phyloP scores from a whole-genome alignment of 1,139 yeast genomes.

The Nakaseomyces sp. region DNA sequence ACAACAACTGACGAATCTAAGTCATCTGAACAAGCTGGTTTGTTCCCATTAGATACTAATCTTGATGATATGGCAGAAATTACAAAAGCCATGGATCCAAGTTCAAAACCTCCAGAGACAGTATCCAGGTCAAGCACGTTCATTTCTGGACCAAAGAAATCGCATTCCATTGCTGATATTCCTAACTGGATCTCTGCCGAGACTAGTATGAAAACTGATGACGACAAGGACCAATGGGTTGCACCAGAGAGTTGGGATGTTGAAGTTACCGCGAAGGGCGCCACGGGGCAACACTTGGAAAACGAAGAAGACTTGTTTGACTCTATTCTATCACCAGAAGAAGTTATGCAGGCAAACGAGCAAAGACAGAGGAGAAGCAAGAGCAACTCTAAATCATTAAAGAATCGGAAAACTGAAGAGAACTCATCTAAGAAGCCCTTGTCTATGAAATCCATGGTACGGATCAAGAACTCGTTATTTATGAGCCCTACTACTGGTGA shows the following conservation, averaged over 20 bases:
- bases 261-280: constrained; percentile 32
- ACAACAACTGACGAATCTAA: neutral
- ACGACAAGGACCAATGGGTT: constrained; percentile 37
- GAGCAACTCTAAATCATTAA: neutral
- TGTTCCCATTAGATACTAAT: constrained; percentile 26
- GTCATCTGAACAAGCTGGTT: constrained; percentile 7
- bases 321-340: constrained; percentile 4
- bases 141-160: constrained; percentile 28
- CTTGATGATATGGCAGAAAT: constrained; percentile 27
- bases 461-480: constrained; percentile 6
- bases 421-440: neutral
- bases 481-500: constrained; percentile 8
- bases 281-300: constrained; percentile 8
- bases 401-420: neutral
- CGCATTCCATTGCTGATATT: constrained; percentile 20
- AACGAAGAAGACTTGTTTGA: constrained; percentile 5
- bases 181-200: constrained; percentile 4
- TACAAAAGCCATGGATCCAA: constrained; percentile 15
- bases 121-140: constrained; percentile 10
- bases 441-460: constrained; percentile 5
- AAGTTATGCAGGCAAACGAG: neutral
- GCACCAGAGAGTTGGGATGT: constrained; percentile 84
- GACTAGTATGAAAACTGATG: constrained; percentile 3
- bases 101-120: neutral
- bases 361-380: constrained; percentile 1